Evolutionary conservation across 768 basidiomycete genomes (phyloP).

Genomic region (Lentinula detonsa): DNA sequence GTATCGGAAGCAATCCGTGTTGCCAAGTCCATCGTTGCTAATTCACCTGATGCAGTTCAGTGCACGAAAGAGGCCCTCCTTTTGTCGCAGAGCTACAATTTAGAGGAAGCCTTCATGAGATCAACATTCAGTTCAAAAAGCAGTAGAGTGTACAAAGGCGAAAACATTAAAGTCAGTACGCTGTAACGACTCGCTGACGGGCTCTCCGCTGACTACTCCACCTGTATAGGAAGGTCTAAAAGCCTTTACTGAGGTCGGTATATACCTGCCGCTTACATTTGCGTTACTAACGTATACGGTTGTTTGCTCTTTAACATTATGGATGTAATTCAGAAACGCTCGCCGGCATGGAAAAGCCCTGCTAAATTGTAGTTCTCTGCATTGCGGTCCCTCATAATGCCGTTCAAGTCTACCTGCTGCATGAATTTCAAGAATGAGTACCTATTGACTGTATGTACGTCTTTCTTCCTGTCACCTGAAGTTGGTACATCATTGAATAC

Average conservation of each 20-base stretch:
- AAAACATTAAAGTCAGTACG: conserved; percentile 58
- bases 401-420: neutral
- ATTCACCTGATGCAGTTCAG: conserved; percentile 78
- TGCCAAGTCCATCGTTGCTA: conserved; percentile 52
- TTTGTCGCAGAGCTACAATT: conserved; percentile 43
- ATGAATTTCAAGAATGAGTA: too few species aligned
- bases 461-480: neutral
- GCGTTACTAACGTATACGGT: neutral
- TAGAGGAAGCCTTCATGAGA: conserved; percentile 42
- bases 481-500: neutral
- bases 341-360: conserved; percentile 52
- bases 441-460: conserved; percentile 14
- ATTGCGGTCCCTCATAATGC: neutral
- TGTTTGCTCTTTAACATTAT: neutral
- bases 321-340: conserved; percentile 28
- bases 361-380: conserved; percentile 37
- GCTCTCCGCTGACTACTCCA: neutral
- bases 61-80: conserved; percentile 68
- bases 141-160: conserved; percentile 48
- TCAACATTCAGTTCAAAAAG: conserved; percentile 43
- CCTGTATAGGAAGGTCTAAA: conserved; percentile 55
- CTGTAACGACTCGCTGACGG: neutral
- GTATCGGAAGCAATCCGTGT: conserved; percentile 55
- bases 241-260: conserved; percentile 57
- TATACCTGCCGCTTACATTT: neutral